Evolutionary conservation across 768 basidiomycete genomes (phyloP), one percentile per base, ranked within the genome.

Genomic region (Strobilomyces echinocephalus): DNA sequence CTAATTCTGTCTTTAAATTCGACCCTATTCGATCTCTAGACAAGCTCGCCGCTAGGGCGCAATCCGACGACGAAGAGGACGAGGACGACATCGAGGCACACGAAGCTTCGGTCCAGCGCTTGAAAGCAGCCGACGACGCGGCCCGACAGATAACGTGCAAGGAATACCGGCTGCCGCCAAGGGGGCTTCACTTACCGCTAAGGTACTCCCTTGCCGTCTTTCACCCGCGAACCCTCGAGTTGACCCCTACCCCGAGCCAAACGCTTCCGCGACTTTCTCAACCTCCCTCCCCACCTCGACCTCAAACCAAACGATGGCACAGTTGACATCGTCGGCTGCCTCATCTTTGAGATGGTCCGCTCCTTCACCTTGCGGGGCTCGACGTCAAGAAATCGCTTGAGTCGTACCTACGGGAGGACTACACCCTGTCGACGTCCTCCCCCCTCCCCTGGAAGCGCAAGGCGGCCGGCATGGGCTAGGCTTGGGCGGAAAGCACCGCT

Each of bases 151-250:
- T 97, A 95, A 95, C 93, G 8, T 80, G 90, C 61, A 94, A 97
- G 67, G 92, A 97, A 63, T 98, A 97, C 68, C 89, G 93, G 95
- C 67, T 97, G 94, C 73, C 82, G 95, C 53, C 95, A 97, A 69
- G 95, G 95, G 0, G 91, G 91, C 15, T 98, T 97, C 69, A 97
- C 95, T 1, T 97, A 95, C 69, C 85, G 94, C 50, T 97, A 97
- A 85, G 88, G 94, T 91, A 69, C 2, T 8, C 16, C n/a, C 24
- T 5, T 26, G 3, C 0, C 4, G 14, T 30, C 33, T 5, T 6
- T n/a, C 6, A 7, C 16, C 1, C 7, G 5, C 24, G 24, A 24
- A 24, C 4, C 8, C 8, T 36, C 16, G 7, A 2, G 30, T 7
- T 44, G 16, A 26, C 43, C 24, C 15, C 5, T 28, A 11, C 24